Evolutionary conservation across 1,284 basidiomycete genomes (phyloP).

Genomic region (Sporisorium iseilematis-ciliati): DNA sequence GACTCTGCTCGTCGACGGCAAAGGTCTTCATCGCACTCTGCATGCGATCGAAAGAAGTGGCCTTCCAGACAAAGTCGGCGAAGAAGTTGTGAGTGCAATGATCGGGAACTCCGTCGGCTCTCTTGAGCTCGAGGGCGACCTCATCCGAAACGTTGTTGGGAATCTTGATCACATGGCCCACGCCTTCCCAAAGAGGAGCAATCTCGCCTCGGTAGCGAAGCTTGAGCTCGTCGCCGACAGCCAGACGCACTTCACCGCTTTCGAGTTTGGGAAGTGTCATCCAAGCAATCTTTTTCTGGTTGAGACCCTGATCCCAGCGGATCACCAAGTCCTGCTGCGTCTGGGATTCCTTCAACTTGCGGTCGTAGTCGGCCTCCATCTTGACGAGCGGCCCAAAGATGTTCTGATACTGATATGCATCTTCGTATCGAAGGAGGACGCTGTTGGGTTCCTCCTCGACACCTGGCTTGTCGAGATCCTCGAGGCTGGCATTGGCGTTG

Average conservation of each 20-base stretch:
- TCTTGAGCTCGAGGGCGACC: conserved; percentile 90
- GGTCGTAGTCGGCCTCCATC: conserved; percentile 99
- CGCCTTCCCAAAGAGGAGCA: conserved; percentile 86
- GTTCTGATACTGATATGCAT: conserved; percentile 99
- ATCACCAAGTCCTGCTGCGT: conserved; percentile 96
- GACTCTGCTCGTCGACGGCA: conserved; percentile 98
- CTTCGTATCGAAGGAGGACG: conserved; percentile 88
- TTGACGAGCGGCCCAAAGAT: conserved; percentile 99
- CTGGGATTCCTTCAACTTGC: conserved; percentile 95
- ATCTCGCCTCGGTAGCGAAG: conserved; percentile 89
- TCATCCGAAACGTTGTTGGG: conserved; percentile 99
- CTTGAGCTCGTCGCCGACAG: conserved; percentile 94
- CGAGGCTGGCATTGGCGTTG: conserved; percentile 90
- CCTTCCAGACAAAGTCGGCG: conserved; percentile 99
- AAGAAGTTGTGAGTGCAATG: conserved; percentile 95
- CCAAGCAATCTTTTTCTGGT: conserved; percentile 98
- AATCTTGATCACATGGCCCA: conserved; percentile 98
- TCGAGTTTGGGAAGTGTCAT: conserved; percentile 95
- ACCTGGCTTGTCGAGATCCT: conserved; percentile 93
- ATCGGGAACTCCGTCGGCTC: conserved; percentile 91
- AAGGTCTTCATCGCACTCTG: conserved; percentile 99
- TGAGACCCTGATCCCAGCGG: conserved; percentile 96
- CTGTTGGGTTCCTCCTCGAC: conserved; percentile 81
- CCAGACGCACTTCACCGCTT: conserved; percentile 95
- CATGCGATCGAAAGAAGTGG: conserved; percentile 98